Evolutionary conservation across 176 grass and related monocot species (phyloP), one percentile per base, ranked within the genome.

Genomic region (Hyparrhenia diplandra): DNA sequence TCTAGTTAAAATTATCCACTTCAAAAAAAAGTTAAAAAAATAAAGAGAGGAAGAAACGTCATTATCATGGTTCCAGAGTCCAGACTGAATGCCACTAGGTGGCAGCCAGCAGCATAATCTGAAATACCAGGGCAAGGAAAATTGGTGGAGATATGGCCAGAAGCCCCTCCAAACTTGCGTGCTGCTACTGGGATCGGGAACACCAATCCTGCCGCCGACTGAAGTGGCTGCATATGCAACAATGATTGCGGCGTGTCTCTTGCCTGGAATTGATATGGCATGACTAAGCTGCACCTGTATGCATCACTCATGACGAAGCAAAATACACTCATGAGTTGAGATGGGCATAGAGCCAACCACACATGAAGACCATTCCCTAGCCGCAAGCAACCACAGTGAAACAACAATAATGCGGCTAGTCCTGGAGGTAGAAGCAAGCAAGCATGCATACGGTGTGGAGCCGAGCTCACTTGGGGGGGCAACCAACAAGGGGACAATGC

Each of bases 401-500:
- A 68, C 63, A 67, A 80, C 36, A 84, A 59, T 76, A 54, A 80
- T 80, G 63, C 41, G 10, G 70, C 45, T 78, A 60, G 23, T 42
- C 64, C 68, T 42, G 32, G 63, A 85, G 69, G 76, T 24, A 75
- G 79, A 77, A 74, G 68, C 60, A 59, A 29, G 25, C 60, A 84
- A 84, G 83, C 61, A 73, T 62, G 73, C 46, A 86, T 64, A 65
- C 29, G 54, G 77, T 58, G 54, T 77, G 80, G 85, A 87, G 65
- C 55, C 55, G n/a, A 59, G 55, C 55, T 78, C 75, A 78, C 47
- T 43, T 73, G 57, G 80, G 55, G 25, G 58, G 24, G 12, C 85
- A 84, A 46, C 89, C 60, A 88, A 36, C 69, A 30, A 74, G 87
- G 84, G 82, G 78, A 90, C 85, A 85, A 82, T 83, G 91, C 85